Base-by-base conservation (phyloP, 352 stramenopile species). In the Phytophthora ohioensis region DNA sequence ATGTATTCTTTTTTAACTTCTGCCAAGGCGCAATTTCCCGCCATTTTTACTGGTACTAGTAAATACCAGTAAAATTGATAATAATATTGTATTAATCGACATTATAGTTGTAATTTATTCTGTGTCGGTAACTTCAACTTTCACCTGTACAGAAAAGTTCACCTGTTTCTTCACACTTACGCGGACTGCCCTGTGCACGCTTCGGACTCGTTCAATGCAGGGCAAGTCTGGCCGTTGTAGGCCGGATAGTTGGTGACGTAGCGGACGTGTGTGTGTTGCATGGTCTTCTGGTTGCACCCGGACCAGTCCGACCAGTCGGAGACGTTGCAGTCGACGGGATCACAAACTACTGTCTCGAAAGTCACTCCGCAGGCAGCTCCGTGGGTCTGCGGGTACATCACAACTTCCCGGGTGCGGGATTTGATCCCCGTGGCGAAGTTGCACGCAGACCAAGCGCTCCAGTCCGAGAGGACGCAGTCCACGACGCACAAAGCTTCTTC, bases 241-340 rank as follows among this genome's bases (percentile, higher is more conserved):
- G 74, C 52, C 8, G 65, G 35, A 32, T 82, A 83, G 7, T 21
- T 64, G 5, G 71, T 77, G 17, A 88, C 62, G 5, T 73, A 52
- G 8, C 80, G 80, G 34, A 81, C 54, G 12, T 58, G 78, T 2
- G 60, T 71, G 5, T 47, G 73, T 41, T 59, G 69, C 55, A 64
- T 85, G 34, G 73, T 87, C 61, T 84, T 87, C 49, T 78, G 53
- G 38, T 72, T 84, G 76, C 83, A 91, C 0, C 77, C 80, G 0
- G 72, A 84, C 77, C 79, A 90, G 32, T 71, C 74, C 5, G 68
- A 82, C 84, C 85, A 92, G 3, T 72, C 77, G 9, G 69, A 67
- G 6, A 88, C 64, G 1, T 38, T 31, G 58, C 82, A 92, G 57
- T 89, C 54, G 17, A 85, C 51, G 4, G 69, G 59, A 47, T 91